Conservation (phyloP, 805 yeast species). For the Yarrowia sp. region DNA sequence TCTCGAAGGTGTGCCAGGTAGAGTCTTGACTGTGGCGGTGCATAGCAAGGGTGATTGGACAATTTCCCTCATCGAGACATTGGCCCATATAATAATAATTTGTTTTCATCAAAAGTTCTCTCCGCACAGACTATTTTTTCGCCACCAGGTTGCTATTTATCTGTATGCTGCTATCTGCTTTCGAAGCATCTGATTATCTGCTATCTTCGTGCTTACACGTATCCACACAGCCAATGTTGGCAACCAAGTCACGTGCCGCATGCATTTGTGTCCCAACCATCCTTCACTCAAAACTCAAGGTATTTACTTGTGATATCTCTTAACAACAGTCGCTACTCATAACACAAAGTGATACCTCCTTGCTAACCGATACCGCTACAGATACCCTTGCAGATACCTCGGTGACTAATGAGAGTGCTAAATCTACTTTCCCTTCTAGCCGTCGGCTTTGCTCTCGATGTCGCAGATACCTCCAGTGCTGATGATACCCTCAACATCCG, state of each 20-base stretch:
- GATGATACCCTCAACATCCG: background rate
- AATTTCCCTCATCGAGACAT: background rate
- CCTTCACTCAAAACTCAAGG: background rate
- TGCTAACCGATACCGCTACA: background rate
- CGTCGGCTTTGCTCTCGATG: background rate
- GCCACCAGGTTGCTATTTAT: background rate
- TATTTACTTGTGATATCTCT: background rate
- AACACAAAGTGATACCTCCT: slow-evolving; percentile 3
- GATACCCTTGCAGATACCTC: background rate
- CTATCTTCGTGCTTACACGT: background rate
- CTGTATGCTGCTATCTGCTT: background rate
- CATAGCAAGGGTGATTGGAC: background rate
- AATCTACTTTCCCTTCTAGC: background rate
- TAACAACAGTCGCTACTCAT: background rate
- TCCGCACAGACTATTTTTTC: too few species aligned
- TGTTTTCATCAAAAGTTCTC: too few species aligned
- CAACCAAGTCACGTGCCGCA: background rate
- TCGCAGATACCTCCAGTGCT: background rate
- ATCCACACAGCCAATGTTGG: background rate
- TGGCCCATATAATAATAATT: background rate
- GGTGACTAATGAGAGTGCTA: background rate
- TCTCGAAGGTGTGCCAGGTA: too few species aligned
- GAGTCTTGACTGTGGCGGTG: background rate
- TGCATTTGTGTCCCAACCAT: slow-evolving; percentile 6
- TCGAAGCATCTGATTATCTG: background rate